phyloP scores from a whole-genome alignment of 176 grass and related monocot genomes.

The Neostapfia colusana region DNA sequence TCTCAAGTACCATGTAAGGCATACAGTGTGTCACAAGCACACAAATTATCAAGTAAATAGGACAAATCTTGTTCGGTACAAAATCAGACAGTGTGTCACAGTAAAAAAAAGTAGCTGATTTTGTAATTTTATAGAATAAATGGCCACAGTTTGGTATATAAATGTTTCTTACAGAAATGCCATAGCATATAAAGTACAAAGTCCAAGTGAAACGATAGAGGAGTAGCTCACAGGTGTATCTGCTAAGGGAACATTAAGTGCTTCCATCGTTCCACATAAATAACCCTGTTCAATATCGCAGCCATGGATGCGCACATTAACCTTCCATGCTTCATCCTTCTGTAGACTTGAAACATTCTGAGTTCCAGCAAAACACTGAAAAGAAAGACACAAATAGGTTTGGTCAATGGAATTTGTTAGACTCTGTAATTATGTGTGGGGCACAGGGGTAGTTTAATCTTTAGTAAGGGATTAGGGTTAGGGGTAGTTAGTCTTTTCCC shows the following conservation, averaged over 20 bases:
- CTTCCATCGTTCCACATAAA: conserved; percentile 97
- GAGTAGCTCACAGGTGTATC: conserved; percentile 79
- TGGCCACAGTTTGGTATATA: neutral
- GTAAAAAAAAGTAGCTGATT: neutral
- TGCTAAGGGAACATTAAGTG: conserved; percentile 94
- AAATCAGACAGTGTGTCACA: neutral
- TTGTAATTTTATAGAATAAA: neutral
- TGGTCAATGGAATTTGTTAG: neutral
- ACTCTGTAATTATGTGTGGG: too few relatives aligned
- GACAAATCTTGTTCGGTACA: neutral
- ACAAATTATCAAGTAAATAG: conserved; percentile 1
- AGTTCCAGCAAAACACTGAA: conserved; percentile 90
- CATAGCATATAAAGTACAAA: neutral
- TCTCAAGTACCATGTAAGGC: neutral
- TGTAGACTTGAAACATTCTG: conserved; percentile 92
- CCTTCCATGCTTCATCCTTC: conserved; percentile 98
- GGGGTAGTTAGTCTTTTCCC: too few relatives aligned
- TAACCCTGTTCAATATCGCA: conserved; percentile 86
- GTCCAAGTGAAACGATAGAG: conserved; percentile 31
- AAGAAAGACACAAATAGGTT: conserved; percentile 31
- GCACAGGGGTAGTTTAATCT: too few relatives aligned
- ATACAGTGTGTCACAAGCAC: too few relatives aligned
- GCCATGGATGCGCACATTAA: conserved; percentile 93
- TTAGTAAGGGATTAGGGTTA: too few relatives aligned
- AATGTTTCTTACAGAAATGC: neutral